These are phyloP conservation scores for Elymus sibiricus DNA, from an alignment of 176 grass and related monocot species.

Conservation along the genomic window DNA sequence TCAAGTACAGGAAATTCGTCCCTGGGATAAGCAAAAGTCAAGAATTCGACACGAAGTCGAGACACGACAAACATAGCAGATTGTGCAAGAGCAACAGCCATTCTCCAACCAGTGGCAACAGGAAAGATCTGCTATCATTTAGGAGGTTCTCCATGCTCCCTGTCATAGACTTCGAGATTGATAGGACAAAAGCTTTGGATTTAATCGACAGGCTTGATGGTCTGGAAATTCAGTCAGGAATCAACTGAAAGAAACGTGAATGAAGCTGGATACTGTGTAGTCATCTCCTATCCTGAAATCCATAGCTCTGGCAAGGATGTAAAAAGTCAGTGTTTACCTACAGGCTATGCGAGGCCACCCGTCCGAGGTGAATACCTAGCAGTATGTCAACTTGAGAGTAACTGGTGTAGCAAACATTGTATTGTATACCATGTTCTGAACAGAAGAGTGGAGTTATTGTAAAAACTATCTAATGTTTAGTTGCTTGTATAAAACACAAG, in stretches of 20 bases:
- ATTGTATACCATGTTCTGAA: conserved; percentile 22
- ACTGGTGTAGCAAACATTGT: conserved; percentile 28
- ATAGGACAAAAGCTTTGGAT: conserved; percentile 85
- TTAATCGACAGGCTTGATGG: conserved; percentile 82
- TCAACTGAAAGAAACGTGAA: conserved; percentile 21
- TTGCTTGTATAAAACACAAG: conserved; percentile 41
- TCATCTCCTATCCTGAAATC: conserved; percentile 15
- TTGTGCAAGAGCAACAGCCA: conserved; percentile 96
- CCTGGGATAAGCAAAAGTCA: conserved; percentile 98
- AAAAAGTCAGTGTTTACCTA: not conserved
- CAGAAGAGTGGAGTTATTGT: conserved; percentile 15
- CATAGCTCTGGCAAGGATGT: not conserved
- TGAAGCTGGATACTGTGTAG: conserved; percentile 20
- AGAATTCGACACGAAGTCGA: conserved; percentile 71
- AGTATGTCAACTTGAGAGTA: conserved; percentile 1
- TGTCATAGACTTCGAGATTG: conserved; percentile 76
- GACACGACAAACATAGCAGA: conserved; percentile 52
- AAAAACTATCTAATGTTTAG: conserved; percentile 14
- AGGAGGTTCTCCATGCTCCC: conserved; percentile 67
- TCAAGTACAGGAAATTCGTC: conserved; percentile 69
- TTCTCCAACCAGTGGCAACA: conserved; percentile 53
- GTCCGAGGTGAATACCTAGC: conserved; percentile 25
- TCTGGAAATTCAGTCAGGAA: conserved; percentile 49
- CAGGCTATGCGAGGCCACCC: conserved; percentile 14
- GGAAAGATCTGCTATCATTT: conserved; percentile 40